These are phyloP conservation scores for Prunus kanzakura DNA, from an alignment of 306 rosid species.

Conservation along the genomic window DNA sequence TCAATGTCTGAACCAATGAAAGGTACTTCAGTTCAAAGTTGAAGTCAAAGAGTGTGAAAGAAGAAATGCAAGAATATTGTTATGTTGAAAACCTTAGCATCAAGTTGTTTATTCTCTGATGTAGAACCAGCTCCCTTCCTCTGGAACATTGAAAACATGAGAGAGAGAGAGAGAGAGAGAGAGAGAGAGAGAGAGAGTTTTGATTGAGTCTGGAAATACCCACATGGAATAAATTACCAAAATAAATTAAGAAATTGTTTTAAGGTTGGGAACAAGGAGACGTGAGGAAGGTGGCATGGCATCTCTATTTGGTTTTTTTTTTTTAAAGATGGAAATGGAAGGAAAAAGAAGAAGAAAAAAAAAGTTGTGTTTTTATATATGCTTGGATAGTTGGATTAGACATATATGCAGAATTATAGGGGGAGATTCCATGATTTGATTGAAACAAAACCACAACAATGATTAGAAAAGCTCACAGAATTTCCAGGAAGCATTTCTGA, in stretches of 20 bases:
- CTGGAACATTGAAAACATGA: slow-evolving; percentile 45
- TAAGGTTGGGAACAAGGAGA: not conserved
- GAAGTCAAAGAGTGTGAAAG: not conserved
- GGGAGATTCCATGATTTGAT: slow-evolving; percentile 5
- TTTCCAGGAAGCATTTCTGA: slow-evolving; percentile 37
- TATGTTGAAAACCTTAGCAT: slow-evolving; percentile 63
- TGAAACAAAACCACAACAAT: not conserved
- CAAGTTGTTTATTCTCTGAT: slow-evolving; percentile 67
- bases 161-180: not conserved
- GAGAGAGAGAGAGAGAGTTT: not conserved
- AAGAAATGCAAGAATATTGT: not conserved
- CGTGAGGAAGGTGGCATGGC: not conserved
- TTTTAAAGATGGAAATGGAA: not conserved
- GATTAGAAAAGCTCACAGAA: slow-evolving; percentile 41
- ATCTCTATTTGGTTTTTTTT: slow-evolving; percentile 1
- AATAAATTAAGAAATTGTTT: not conserved
- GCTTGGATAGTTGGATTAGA: not conserved
- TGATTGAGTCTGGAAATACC: not conserved
- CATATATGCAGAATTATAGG: slow-evolving; percentile 7
- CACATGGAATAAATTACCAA: not conserved
- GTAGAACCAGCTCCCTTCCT: slow-evolving; percentile 74
- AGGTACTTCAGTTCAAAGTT: not conserved
- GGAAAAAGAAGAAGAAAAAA: not conserved
- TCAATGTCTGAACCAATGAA: slow-evolving; percentile 53
- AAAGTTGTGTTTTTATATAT: not conserved